Conservation (phyloP, 192 early-diverging fungal genomes). For the Podila epicladia region DNA sequence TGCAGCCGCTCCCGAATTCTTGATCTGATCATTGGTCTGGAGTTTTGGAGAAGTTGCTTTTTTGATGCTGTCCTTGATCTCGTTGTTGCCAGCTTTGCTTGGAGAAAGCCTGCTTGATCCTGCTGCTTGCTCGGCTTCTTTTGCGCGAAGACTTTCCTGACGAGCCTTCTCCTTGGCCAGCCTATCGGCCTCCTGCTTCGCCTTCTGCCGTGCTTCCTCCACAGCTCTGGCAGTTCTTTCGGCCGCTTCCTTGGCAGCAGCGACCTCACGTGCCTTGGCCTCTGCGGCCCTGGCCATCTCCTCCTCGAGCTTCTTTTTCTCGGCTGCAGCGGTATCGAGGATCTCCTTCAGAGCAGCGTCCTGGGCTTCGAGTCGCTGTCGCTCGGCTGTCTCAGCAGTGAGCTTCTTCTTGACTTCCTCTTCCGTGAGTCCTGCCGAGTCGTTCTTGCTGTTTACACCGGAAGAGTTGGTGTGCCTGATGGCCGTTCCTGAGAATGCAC, state of each 20-base stretch:
- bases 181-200: neutral
- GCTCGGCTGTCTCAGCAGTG: constrained; percentile 14
- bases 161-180: neutral
- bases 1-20: neutral
- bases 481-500: constrained; percentile 11
- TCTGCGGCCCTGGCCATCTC: constrained; percentile 12
- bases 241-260: constrained; percentile 13
- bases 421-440: neutral
- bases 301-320: constrained; percentile 39
- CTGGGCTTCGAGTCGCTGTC: constrained; percentile 31
- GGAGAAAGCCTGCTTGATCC: neutral
- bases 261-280: constrained; percentile 9
- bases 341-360: constrained; percentile 43
- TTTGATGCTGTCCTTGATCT: too few relatives aligned
- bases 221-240: constrained; percentile 6
- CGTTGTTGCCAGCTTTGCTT: neutral
- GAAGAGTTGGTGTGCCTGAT: neutral
- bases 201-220: neutral
- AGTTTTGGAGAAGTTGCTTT: too few relatives aligned
- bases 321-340: constrained; percentile 39
- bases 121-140: neutral
- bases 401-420: constrained; percentile 18
- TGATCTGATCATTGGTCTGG: too few relatives aligned
- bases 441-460: neutral
- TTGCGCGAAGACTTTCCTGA: constrained; percentile 1